A percentile compares a stretch with the other conserved stretches of the same genome.
Conservation (phyloP, 108 stramenopile genomes). For the Craspedostauros australis region DNA sequence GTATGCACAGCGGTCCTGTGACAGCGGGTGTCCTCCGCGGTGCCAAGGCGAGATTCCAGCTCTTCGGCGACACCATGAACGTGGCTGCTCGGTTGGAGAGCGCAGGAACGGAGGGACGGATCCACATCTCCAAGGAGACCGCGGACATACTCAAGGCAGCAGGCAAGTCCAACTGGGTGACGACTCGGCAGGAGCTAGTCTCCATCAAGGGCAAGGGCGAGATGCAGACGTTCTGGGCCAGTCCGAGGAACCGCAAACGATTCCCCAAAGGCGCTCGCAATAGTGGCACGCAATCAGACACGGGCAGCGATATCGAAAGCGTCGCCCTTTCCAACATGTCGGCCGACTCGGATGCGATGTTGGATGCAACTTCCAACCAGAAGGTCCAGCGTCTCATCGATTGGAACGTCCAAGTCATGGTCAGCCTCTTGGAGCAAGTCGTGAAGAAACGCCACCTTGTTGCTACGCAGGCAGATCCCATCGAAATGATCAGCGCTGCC, state of each 20-base stretch:
- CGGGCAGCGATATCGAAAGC: no score
- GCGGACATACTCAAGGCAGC: conserved; percentile 2
- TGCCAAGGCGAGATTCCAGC: conserved; percentile 17
- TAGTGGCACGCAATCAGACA: no score
- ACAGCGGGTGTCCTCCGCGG: conserved; percentile 30
- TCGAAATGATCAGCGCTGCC: no score
- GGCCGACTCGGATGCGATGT: no score
- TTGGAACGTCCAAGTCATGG: conserved; percentile 21
- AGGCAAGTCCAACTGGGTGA: conserved; percentile 8
- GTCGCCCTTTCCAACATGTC: no score
- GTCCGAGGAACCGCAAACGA: no score
- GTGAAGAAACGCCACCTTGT: background rate
- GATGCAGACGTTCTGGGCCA: conserved; percentile 9
- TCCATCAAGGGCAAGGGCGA: conserved; percentile 7
- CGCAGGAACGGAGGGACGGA: background rate
- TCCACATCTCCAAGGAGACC: conserved; percentile 6
- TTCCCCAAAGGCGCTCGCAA: no score
- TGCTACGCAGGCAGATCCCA: no score
- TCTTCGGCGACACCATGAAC: conserved; percentile 14
- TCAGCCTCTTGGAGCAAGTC: background rate
- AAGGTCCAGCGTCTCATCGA: conserved; percentile 9
- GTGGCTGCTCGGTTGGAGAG: conserved; percentile 7
- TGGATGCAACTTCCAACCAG: background rate
- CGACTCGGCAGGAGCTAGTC: conserved; percentile 3
- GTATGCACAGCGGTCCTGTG: conserved; percentile 9